Evolutionary conservation across 106 monocot genomes (phyloP).

Genomic region (Dendrobium nobile): DNA sequence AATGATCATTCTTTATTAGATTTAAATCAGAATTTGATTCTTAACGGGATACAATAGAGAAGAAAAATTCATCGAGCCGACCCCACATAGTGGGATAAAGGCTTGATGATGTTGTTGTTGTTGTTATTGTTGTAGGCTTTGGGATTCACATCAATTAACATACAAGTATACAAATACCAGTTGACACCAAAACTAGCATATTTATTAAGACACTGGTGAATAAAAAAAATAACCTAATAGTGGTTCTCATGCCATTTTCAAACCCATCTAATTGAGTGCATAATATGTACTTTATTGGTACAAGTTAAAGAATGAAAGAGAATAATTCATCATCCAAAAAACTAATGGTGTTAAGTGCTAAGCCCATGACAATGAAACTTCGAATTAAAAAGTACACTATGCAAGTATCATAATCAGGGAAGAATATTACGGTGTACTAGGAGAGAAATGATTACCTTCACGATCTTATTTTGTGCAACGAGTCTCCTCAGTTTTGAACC

Average conservation of each 20-base stretch:
- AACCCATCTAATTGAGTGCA: too few species aligned
- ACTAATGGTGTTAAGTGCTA: not conserved
- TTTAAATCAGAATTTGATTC: too few species aligned
- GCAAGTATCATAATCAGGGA: not conserved
- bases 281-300: not conserved
- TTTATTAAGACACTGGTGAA: too few species aligned
- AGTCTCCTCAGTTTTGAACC: slow-evolving; percentile 65
- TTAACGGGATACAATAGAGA: too few species aligned
- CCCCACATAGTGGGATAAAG: too few species aligned
- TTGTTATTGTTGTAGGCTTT: not conserved
- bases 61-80: too few species aligned
- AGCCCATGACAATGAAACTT: not conserved
- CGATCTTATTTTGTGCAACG: slow-evolving; percentile 58
- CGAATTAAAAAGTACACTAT: not conserved
- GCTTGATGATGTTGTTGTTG: too few species aligned
- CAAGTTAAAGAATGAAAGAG: not conserved
- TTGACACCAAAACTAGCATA: too few species aligned
- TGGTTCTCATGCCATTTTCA: too few species aligned
- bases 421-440: not conserved
- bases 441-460: slow-evolving; percentile 46
- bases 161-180: too few species aligned
- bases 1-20: too few species aligned
- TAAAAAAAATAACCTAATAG: too few species aligned
- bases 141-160: not conserved
- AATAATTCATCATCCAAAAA: not conserved